These are phyloP conservation scores for Naganishia vaughanmartiniae DNA, from an alignment of 768 basidiomycete genomes.

Conservation along the genomic window DNA sequence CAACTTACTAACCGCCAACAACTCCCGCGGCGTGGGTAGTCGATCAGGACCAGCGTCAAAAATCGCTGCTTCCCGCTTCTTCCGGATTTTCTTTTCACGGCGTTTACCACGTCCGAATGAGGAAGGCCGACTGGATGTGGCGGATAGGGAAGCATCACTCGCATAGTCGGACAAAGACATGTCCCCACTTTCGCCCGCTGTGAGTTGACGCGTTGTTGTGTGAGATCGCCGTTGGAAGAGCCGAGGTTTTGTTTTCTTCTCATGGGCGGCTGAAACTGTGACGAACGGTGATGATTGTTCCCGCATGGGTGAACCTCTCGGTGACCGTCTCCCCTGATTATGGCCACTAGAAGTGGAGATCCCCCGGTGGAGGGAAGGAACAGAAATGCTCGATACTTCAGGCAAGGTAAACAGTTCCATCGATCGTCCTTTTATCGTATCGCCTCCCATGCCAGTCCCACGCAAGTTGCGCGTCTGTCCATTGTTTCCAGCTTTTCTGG, in stretches of 20 bases:
- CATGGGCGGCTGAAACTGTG: background rate
- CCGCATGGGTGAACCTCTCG: background rate
- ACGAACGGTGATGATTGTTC: background rate
- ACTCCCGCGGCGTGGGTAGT: slow-evolving; percentile 60
- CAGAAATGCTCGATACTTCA: background rate
- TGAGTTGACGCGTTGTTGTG: background rate
- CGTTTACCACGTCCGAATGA: background rate
- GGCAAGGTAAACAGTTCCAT: background rate
- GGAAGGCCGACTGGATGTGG: background rate
- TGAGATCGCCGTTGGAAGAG: background rate
- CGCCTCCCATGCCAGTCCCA: background rate
- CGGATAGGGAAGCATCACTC: background rate
- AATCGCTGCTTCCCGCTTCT: slow-evolving; percentile 37
- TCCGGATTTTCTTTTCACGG: slow-evolving; percentile 25
- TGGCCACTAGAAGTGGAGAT: background rate
- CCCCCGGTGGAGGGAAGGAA: background rate
- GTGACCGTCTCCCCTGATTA: background rate
- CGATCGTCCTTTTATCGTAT: background rate
- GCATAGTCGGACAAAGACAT: slow-evolving; percentile 1
- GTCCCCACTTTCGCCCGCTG: background rate
- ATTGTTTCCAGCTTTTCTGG: background rate
- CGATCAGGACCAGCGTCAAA: slow-evolving; percentile 42
- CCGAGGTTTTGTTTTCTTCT: background rate
- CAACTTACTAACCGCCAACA: slow-evolving; percentile 64
- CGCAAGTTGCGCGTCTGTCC: background rate